phyloP scores from a whole-genome alignment of 2,329 filamentous ascomycete genomes.

The Delphinella strobiligena region DNA sequence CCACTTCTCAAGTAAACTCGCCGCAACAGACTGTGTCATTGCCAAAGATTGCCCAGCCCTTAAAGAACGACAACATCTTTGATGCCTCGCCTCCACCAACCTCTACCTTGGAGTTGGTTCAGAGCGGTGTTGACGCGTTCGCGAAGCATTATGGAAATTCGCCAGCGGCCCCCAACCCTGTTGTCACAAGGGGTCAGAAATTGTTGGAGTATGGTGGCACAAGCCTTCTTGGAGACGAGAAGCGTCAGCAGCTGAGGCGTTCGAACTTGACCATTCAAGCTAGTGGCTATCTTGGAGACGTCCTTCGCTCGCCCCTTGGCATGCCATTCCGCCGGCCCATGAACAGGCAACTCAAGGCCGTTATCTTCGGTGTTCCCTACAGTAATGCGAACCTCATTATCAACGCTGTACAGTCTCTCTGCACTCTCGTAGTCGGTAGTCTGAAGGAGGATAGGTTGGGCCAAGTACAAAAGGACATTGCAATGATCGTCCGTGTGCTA shows the following conservation, averaged over 20 bases:
- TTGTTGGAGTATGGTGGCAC: constrained; percentile 16
- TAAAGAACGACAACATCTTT: constrained; percentile 37
- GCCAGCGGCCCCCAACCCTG: constrained; percentile 23
- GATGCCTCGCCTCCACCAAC: constrained; percentile 19
- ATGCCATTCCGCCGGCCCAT: constrained; percentile 60
- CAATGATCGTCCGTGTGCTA: constrained; percentile 59
- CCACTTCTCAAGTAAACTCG: constrained; percentile 9
- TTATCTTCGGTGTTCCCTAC: constrained; percentile 63
- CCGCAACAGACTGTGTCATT: constrained; percentile 2
- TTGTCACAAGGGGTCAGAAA: constrained; percentile 24
- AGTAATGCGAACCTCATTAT: constrained; percentile 56
- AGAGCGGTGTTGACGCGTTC: constrained; percentile 30
- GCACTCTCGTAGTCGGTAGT: constrained; percentile 55
- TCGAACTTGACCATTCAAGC: constrained; percentile 37
- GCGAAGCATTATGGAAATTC: constrained; percentile 38
- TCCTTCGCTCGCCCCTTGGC: constrained; percentile 46
- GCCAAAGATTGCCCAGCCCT: constrained; percentile 20
- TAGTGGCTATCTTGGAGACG: constrained; percentile 25
- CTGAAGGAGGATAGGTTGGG: constrained; percentile 73
- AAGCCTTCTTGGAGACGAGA: constrained; percentile 28
- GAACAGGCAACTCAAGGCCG: constrained; percentile 48
- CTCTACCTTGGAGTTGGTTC: constrained; percentile 25
- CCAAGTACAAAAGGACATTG: constrained; percentile 73
- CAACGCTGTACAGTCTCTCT: constrained; percentile 56
- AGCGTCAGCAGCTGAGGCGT: constrained; percentile 40